phyloP scores from a whole-genome alignment of 768 basidiomycete species.

The Calocera viscosa region DNA sequence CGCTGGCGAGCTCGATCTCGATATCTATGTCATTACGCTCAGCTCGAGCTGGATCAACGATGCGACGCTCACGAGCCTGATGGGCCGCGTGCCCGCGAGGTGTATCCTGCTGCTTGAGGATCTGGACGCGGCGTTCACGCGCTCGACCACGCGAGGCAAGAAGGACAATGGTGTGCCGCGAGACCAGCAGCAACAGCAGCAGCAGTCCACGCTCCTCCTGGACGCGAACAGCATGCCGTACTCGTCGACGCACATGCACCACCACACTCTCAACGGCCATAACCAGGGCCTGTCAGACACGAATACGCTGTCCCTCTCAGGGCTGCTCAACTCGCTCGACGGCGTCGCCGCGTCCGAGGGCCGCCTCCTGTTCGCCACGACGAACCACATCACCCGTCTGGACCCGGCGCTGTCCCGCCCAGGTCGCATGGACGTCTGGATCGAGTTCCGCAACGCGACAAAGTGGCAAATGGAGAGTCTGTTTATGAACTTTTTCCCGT shows the following conservation, averaged over 20 bases:
- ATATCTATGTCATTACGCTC: slow-evolving; percentile 83
- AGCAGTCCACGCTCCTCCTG: slow-evolving; percentile 20
- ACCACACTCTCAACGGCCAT: slow-evolving; percentile 18
- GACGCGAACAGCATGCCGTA: slow-evolving; percentile 7
- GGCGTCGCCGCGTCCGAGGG: slow-evolving; percentile 82
- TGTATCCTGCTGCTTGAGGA: slow-evolving; percentile 85
- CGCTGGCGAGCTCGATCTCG: slow-evolving; percentile 77
- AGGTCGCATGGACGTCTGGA: slow-evolving; percentile 77
- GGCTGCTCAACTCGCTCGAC: slow-evolving; percentile 72
- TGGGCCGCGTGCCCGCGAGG: slow-evolving; percentile 74
- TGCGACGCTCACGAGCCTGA: slow-evolving; percentile 68
- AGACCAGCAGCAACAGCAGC: slow-evolving; percentile 20
- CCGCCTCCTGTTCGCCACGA: slow-evolving; percentile 81
- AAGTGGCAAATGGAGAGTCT: slow-evolving; percentile 75
- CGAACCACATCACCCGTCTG: slow-evolving; percentile 80
- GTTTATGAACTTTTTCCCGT: slow-evolving; percentile 86
- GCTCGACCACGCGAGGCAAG: slow-evolving; percentile 56
- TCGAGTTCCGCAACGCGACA: slow-evolving; percentile 78
- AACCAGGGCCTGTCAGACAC: slow-evolving; percentile 49
- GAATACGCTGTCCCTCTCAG: slow-evolving; percentile 70
- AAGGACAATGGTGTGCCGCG: slow-evolving; percentile 24
- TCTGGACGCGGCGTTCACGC: slow-evolving; percentile 77
- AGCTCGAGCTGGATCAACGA: slow-evolving; percentile 54
- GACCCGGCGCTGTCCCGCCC: slow-evolving; percentile 87
- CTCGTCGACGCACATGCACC: slow-evolving; percentile 8